Base-by-base conservation (phyloP, 2,329 filamentous ascomycete genomes). In the Sordariomycetes sp. region DNA sequence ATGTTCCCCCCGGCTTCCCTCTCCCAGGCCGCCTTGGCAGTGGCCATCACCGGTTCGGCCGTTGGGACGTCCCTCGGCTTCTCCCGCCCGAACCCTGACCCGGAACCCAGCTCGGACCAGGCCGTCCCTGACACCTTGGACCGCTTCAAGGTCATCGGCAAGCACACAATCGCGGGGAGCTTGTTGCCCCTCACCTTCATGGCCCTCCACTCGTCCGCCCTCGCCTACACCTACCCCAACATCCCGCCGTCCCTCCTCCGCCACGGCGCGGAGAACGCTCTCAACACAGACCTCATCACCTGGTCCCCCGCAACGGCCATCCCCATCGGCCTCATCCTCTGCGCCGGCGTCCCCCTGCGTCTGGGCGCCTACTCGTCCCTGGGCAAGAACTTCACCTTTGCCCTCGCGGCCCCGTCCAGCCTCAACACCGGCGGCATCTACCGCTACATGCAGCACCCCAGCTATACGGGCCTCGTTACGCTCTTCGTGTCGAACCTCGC, bases 331-430 rank as follows among this genome's bases (percentile, higher is more conserved):
- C 60, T 72, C 0, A 65, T 73, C 20, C 52, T 72, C 3, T 65
- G 64, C 46, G 65, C 59, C 3, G 71, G 71, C 1, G 46, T 70
- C 2, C 65, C 68, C 25, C 62, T 72, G 4, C 70, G 70, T 6
- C 59, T 72, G 12, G 58, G 68, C 0, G 72, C 78, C 0, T 81
- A 74, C 61, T 65, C 68, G 0, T 66, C 71, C 0, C 70, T 83
- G 0, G 80, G 79, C 1, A 69, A 66, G 11, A 74, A 79, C 59
- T 83, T 82, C 62, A 83, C 79, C 0, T 83, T 81, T 62, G 69
- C 71, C 1, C 72, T 83, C 1, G 67, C 74, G 0, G 64, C 69
- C 56, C 80, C 80, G 1, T 71, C 76, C 59, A 62, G 65, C 1
- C 65, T 82, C 8, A 69, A 72, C 14, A 81, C 76, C 0, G 67